A percentile compares a stretch with the other conserved stretches of the same genome.
Evolutionary conservation across 1,139 yeast genomes (phyloP).

Genomic region (Saccharomyces hybrid): DNA sequence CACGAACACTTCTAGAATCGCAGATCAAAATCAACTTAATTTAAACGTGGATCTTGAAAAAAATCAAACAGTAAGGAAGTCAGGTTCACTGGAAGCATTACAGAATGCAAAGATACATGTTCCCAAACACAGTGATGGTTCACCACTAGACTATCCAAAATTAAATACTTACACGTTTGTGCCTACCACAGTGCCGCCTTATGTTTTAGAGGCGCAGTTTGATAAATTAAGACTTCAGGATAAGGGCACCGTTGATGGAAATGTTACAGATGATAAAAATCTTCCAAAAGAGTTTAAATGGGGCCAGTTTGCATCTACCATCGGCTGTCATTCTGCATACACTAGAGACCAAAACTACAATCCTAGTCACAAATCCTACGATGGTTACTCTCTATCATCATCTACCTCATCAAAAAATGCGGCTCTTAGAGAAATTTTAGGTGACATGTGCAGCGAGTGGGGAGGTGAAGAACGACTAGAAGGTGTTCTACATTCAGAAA

Average conservation of each 20-base stretch:
- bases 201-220: conserved; percentile 24
- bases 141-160: conserved; percentile 1
- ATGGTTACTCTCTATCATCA: not conserved
- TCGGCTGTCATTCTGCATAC: conserved; percentile 27
- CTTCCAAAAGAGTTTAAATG: conserved; percentile 17
- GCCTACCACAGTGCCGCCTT: conserved; percentile 32
- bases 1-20: not conserved
- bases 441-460: conserved; percentile 48
- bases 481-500: conserved; percentile 43
- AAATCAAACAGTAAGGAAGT: not conserved
- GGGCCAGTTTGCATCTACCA: conserved; percentile 21
- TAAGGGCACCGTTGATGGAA: conserved; percentile 1
- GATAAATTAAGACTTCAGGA: conserved; percentile 7
- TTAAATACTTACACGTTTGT: conserved; percentile 25
- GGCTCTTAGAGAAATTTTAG: conserved; percentile 21
- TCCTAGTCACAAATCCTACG: not conserved
- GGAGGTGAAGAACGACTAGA: conserved; percentile 62
- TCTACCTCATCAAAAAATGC: conserved; percentile 6
- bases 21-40: not conserved
- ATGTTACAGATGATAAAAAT: conserved; percentile 1
- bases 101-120: not conserved
- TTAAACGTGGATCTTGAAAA: not conserved
- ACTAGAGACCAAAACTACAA: conserved; percentile 11
- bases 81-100: not conserved
- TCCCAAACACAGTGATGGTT: conserved; percentile 1